These are phyloP conservation scores for Mortierella claussenii DNA, from an alignment of 192 early-diverging fungal species.

Conservation along the genomic window DNA sequence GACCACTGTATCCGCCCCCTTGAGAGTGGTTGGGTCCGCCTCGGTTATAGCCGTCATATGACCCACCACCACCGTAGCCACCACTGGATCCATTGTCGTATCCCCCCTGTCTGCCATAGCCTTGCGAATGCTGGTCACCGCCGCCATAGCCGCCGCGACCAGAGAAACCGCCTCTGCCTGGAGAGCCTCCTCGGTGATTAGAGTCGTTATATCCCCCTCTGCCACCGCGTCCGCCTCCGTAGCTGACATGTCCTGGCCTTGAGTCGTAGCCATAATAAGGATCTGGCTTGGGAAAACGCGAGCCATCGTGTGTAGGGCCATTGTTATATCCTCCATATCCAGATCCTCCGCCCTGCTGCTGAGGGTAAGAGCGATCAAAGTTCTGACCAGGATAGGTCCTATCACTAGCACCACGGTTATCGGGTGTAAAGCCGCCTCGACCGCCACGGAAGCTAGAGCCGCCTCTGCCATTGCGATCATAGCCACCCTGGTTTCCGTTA, in stretches of 20 bases:
- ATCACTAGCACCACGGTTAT: constrained; percentile 45
- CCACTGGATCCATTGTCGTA: constrained; percentile 16
- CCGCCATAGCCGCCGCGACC: constrained; percentile 39
- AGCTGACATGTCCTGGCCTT: constrained; percentile 38
- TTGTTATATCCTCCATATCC: constrained; percentile 43
- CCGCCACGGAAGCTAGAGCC: constrained; percentile 33
- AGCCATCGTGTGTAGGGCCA: constrained; percentile 38
- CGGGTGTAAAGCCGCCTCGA: constrained; percentile 32
- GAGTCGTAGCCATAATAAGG: constrained; percentile 50
- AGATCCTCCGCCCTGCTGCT: constrained; percentile 11
- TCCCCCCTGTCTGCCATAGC: constrained; percentile 22
- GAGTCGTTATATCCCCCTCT: constrained; percentile 34
- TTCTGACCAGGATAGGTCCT: constrained; percentile 50
- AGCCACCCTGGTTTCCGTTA: constrained; percentile 38
- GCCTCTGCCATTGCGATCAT: constrained; percentile 36
- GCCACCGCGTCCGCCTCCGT: constrained; percentile 40
- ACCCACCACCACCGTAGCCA: neutral
- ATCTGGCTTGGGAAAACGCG: constrained; percentile 28
- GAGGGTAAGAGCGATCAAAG: constrained; percentile 32
- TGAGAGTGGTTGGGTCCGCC: constrained; percentile 9
- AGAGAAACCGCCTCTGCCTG: constrained; percentile 35
- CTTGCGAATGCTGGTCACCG: constrained; percentile 12
- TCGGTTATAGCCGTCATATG: constrained; percentile 12
- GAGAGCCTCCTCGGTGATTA: constrained; percentile 30
- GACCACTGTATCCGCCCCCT: constrained; percentile 15